A percentile compares a stretch with the other conserved stretches of the same genome.
Conservation (phyloP, 2,329 filamentous ascomycete genomes). For the Metarhizium guizhouense region DNA sequence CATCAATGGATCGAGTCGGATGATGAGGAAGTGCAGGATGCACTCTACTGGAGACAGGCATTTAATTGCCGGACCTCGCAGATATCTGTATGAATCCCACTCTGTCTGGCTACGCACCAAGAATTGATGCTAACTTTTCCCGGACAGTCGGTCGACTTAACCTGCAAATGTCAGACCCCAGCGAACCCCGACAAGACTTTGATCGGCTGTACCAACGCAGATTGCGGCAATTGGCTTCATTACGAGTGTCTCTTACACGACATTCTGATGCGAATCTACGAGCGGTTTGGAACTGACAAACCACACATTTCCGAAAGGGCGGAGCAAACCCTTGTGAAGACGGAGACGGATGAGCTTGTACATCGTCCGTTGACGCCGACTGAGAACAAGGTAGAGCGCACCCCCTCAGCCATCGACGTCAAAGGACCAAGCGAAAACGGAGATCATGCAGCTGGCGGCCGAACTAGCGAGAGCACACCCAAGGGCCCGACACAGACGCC, state of each 20-base stretch:
- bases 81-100: constrained; percentile 42
- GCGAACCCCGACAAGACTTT: constrained; percentile 54
- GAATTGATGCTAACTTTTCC: neutral
- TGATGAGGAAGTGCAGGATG: constrained; percentile 52
- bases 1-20: constrained; percentile 62
- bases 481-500: constrained; percentile 20
- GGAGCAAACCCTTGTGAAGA: constrained; percentile 28
- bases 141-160: constrained; percentile 39
- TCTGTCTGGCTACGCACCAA: too few species aligned
- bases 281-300: constrained; percentile 39
- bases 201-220: constrained; percentile 45
- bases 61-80: constrained; percentile 48
- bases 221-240: constrained; percentile 54
- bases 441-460: constrained; percentile 28
- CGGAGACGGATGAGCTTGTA: constrained; percentile 25
- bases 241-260: constrained; percentile 52
- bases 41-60: constrained; percentile 56
- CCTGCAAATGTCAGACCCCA: constrained; percentile 51
- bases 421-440: constrained; percentile 36
- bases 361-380: constrained; percentile 40
- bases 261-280: constrained; percentile 39
- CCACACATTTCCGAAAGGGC: constrained; percentile 43
- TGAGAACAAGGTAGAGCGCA: constrained; percentile 36
- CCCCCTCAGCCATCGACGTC: constrained; percentile 43
- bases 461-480: constrained; percentile 21